Base-by-base conservation (phyloP, 1,284 basidiomycete species). In the Sporisorium exsertum region DNA sequence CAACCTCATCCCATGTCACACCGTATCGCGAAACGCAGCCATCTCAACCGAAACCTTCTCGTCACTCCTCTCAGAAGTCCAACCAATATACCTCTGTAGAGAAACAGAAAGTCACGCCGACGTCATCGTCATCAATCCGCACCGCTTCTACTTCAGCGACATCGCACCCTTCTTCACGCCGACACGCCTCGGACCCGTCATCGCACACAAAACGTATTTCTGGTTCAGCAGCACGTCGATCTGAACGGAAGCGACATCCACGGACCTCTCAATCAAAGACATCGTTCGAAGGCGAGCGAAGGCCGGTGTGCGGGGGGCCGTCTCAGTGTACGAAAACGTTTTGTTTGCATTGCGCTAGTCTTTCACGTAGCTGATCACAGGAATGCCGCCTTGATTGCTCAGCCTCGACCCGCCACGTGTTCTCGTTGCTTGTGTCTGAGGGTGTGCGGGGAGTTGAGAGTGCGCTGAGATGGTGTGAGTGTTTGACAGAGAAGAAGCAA, bases 251-350 rank as follows among this genome's bases (percentile, higher is more conserved):
- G 18, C 33, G 52, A 9, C 43, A 35, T 13, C 43, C 45, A 9
- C 57, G 47, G 8, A 26, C n/a, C 16, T 35, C 33, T 3, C 20
- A n/a, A 20, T 43, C 40, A 3, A 43, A 15, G 13, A 24, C 50
- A 15, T 46, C 40, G 4, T 27, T 24, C 24, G 27, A 12, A 22
- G 58, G 60, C 2, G 35, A 65, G 10, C 16, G 37, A 10, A 20
- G 16, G 2, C 15, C 33, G 16, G 46, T 24, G 12, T 75, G 72
- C 46, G 67, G 68, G 3, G 73, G 73, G 5, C 53, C 65, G 13
- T 47, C 22, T 1, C 53, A 29, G 40, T 78, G 72, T 40, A 58
- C 20, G 5, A 78, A 77, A 42, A 59, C 70, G 2, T 77, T 77
- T 32, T 77, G 74, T 53, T 60, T 76, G 40, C 24, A 43, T 26